A percentile compares a stretch with the other conserved stretches of the same genome.
Evolutionary conservation across 495 filamentous ascomycete species (phyloP).

Genomic region (Endocarpon pusillum): DNA sequence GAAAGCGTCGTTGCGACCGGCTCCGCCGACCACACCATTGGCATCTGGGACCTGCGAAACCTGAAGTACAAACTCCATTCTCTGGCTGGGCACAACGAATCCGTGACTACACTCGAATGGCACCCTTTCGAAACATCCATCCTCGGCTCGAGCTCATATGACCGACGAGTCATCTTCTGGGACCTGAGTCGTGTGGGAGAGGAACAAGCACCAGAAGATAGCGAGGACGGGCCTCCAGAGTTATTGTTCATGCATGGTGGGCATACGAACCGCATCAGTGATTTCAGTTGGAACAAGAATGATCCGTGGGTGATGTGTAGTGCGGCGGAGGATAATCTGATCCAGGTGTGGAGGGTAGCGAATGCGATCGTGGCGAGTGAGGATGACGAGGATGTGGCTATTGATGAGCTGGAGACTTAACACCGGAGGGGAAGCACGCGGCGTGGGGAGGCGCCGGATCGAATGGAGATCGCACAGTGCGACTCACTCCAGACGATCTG

Average conservation of each 20-base stretch:
- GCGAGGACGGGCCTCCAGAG: constrained; percentile 92
- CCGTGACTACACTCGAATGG: constrained; percentile 84
- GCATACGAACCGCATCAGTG: constrained; percentile 86
- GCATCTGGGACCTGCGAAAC: constrained; percentile 86
- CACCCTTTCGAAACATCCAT: constrained; percentile 79
- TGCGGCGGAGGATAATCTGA: constrained; percentile 89
- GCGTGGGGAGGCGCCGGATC: too few relatives aligned
- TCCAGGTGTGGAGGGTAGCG: constrained; percentile 94
- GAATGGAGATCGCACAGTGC: too few relatives aligned
- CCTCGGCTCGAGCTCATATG: constrained; percentile 77
- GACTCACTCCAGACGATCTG: too few relatives aligned
- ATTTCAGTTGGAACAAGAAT: constrained; percentile 95
- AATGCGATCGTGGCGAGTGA: constrained; percentile 65
- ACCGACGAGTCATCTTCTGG: constrained; percentile 91
- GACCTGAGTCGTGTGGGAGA: constrained; percentile 79
- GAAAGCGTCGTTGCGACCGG: constrained; percentile 82
- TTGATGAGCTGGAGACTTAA: constrained; percentile 54
- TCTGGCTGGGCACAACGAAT: constrained; percentile 68
- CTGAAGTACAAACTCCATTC: constrained; percentile 72
- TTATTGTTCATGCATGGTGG: constrained; percentile 99
- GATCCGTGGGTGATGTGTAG: constrained; percentile 91
- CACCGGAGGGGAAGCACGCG: too few relatives aligned
- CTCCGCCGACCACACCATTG: constrained; percentile 87
- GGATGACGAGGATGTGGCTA: constrained; percentile 59
- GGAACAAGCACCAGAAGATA: constrained; percentile 87